Evolutionary conservation across 2,329 filamentous ascomycete genomes (phyloP), one percentile per base, ranked within the genome.

Genomic region (Tolypocladium cylindrosporum): DNA sequence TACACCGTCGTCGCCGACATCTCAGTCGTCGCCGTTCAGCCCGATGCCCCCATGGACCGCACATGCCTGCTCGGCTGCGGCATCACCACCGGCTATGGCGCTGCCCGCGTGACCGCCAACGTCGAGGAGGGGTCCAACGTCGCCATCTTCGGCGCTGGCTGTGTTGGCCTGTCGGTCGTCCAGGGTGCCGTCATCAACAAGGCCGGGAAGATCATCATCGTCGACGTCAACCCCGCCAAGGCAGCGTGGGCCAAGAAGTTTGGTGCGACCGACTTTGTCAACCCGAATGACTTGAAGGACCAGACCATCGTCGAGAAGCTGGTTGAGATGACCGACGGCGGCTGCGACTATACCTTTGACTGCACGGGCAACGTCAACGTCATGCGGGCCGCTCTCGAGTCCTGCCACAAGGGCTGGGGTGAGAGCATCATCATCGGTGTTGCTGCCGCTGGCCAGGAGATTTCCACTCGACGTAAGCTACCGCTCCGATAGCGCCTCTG

Each of bases 321-420:
- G 63, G 85, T 97, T 65, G 93, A 97, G 77, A 91, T 97, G 88
- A 99, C 94, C 1, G 94, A 97, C 69, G 94, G 94, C 64, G 94
- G 94, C 55, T 96, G 91, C 73, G 94, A 99, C 79, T 97, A 97
- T 80, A 99, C 94, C 55, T 99, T 99, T 72, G 94, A 99, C 79
- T 97, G 94, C 82, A 99, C 94, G 8, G 94, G 94, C 60, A 97
- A 97, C 70, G 92, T 97, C 56, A 84, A 86, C 66, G 94, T 99
- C 58, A 99, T 96, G 94, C 84, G 94, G 62, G 89, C 90, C 56
- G 94, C 94, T 45, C 85, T 99, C 60, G 93, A 99, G 79, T 92
- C 94, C 54, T 97, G 92, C 80, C 94, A 99, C 82, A 99, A 99
- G 85, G 94, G 94, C 54, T 99, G 94, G 94, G 94, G 94, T 68